phyloP scores from a whole-genome alignment of 1,284 basidiomycete species.

The Fomitopsis pinicola region DNA sequence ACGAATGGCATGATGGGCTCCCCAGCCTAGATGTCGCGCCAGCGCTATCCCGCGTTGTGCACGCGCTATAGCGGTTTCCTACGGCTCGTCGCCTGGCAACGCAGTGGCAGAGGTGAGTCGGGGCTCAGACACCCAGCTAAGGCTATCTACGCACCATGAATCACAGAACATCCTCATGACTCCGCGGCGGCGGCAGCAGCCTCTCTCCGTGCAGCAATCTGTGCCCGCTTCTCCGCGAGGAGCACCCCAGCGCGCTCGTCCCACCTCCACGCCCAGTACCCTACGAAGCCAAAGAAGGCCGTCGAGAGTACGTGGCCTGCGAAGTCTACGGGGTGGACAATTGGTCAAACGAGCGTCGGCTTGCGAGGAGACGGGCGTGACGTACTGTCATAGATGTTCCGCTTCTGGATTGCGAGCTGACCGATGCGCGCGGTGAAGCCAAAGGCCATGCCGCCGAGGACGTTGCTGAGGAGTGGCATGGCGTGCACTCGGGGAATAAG shows the following conservation, averaged over 20 bases:
- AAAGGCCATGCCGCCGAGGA: slow-evolving; percentile 76
- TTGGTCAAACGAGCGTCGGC: background rate
- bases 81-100: background rate
- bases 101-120: background rate
- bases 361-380: slow-evolving; percentile 13
- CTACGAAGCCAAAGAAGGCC: slow-evolving; percentile 59
- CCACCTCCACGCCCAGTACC: slow-evolving; percentile 68
- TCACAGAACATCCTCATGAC: background rate
- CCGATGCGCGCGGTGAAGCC: slow-evolving; percentile 76
- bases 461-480: slow-evolving; percentile 71
- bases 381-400: slow-evolving; percentile 66
- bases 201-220: slow-evolving; percentile 42
- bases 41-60: background rate
- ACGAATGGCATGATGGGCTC: too few relatives aligned
- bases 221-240: slow-evolving; percentile 54
- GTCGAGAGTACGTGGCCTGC: slow-evolving; percentile 63
- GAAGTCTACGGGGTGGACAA: slow-evolving; percentile 41
- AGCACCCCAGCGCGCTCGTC: slow-evolving; percentile 55
- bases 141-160: background rate
- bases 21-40: background rate
- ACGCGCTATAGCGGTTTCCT: background rate
- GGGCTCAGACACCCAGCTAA: too few relatives aligned
- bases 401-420: slow-evolving; percentile 76
- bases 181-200: slow-evolving; percentile 32
- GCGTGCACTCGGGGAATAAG: background rate